These are phyloP conservation scores for Coelastrella sp. DNA, from an alignment of 139 green algal species.

Conservation along the genomic window DNA sequence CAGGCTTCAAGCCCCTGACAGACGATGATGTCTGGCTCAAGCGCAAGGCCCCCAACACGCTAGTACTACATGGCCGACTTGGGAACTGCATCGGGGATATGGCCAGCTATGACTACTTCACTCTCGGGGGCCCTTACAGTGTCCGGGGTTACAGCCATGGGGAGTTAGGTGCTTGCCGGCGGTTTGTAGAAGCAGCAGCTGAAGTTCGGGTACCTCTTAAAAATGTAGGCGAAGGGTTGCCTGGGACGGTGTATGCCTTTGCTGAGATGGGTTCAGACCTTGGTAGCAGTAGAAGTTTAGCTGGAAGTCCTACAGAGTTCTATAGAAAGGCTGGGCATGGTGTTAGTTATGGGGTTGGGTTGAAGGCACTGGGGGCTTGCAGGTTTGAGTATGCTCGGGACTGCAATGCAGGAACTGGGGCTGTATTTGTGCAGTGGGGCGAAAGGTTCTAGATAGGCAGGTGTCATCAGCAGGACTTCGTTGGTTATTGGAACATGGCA, in stretches of 20 bases:
- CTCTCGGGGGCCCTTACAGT: constrained; percentile 94
- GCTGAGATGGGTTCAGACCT: constrained; percentile 91
- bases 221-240: constrained; percentile 54
- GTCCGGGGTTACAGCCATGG: constrained; percentile 94
- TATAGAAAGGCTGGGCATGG: constrained; percentile 90
- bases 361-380: constrained; percentile 85
- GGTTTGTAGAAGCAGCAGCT: constrained; percentile 83
- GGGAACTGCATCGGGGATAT: constrained; percentile 88
- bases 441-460: constrained; percentile 87
- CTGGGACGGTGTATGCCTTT: constrained; percentile 89
- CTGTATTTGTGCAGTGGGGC: constrained; percentile 88
- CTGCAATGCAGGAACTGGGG: constrained; percentile 83
- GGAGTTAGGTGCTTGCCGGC: constrained; percentile 88
- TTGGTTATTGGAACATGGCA: no score
- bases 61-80: constrained; percentile 82
- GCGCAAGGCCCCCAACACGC: constrained; percentile 68
- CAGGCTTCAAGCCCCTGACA: constrained; percentile 66
- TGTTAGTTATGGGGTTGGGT: constrained; percentile 79
- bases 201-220: constrained; percentile 84
- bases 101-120: constrained; percentile 93
- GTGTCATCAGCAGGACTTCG: background rate
- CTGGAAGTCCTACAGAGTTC: constrained; percentile 95
- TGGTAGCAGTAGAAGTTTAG: constrained; percentile 62
- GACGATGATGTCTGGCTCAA: constrained; percentile 64
- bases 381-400: constrained; percentile 89